Evolutionary conservation across 352 stramenopile genomes (phyloP).

Genomic region (Globisporangium orthogonon): DNA sequence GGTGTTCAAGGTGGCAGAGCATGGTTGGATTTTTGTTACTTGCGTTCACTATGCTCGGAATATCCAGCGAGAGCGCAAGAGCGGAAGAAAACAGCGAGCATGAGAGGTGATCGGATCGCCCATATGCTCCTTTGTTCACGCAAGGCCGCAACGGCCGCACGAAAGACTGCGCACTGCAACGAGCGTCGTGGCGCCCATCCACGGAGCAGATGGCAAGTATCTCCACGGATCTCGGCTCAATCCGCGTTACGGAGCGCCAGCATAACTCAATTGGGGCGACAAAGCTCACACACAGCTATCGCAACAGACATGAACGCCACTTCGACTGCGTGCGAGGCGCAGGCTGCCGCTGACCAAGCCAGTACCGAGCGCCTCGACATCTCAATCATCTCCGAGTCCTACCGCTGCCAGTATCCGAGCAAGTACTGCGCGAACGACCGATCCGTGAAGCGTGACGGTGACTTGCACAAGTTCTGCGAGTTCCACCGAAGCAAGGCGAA

Average conservation of each 20-base stretch:
- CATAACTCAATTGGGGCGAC: background rate
- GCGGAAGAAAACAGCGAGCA: background rate
- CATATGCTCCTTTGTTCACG: background rate
- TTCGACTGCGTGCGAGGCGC: slow-evolving; percentile 2
- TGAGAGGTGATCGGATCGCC: background rate
- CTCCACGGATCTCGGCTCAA: background rate
- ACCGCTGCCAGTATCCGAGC: slow-evolving; percentile 20
- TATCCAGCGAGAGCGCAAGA: background rate
- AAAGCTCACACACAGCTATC: background rate
- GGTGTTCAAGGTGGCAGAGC: too few relatives aligned
- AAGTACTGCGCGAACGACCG: slow-evolving; percentile 19
- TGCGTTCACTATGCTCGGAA: background rate
- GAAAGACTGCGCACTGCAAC: background rate
- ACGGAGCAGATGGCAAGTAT: background rate
- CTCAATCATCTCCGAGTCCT: slow-evolving; percentile 15
- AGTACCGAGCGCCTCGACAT: slow-evolving; percentile 5
- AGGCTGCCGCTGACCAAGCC: slow-evolving; percentile 4
- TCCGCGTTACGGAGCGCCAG: background rate
- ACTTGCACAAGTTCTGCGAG: slow-evolving; percentile 30
- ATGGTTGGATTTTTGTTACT: background rate
- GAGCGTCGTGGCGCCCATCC: background rate
- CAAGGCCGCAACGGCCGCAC: background rate
- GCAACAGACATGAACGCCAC: background rate
- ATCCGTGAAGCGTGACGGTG: slow-evolving; percentile 23
- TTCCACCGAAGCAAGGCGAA: slow-evolving; percentile 31